A percentile compares a stretch with the other conserved stretches of the same genome.
Evolutionary conservation across 306 rosid species (phyloP).

Genomic region (Quercus parvula): DNA sequence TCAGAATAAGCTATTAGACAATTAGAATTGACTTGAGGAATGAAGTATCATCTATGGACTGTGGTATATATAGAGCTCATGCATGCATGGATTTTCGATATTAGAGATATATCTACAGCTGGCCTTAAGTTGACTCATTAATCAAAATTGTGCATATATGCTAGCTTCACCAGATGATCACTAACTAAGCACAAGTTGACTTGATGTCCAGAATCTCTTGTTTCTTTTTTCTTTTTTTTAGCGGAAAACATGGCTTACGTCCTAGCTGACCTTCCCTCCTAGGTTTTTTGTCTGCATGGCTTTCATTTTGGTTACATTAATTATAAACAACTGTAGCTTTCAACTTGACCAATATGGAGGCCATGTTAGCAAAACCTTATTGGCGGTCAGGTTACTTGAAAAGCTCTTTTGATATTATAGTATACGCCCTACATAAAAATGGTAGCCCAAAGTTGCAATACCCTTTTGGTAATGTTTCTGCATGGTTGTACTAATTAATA

Average conservation of each 20-base stretch:
- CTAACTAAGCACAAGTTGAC: neutral
- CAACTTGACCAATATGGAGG: no score
- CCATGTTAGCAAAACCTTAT: no score
- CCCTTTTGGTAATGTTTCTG: no score
- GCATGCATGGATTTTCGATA: neutral
- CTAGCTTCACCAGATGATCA: neutral
- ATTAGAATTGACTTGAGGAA: neutral
- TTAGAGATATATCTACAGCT: neutral
- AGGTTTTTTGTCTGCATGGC: neutral
- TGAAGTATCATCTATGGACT: neutral
- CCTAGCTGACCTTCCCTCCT: no score
- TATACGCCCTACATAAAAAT: no score
- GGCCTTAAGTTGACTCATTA: neutral
- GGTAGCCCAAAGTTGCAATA: no score
- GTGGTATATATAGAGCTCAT: conserved; percentile 27
- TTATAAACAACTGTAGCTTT: no score
- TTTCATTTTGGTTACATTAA: no score
- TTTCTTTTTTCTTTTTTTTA: neutral
- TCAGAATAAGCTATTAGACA: neutral
- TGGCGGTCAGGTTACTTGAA: no score
- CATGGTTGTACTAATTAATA: no score
- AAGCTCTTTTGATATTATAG: no score
- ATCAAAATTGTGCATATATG: neutral
- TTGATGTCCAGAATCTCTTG: neutral
- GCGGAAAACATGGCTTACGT: neutral